These are phyloP conservation scores for Calycina marina DNA, from an alignment of 2,329 filamentous ascomycete species.

Conservation along the genomic window DNA sequence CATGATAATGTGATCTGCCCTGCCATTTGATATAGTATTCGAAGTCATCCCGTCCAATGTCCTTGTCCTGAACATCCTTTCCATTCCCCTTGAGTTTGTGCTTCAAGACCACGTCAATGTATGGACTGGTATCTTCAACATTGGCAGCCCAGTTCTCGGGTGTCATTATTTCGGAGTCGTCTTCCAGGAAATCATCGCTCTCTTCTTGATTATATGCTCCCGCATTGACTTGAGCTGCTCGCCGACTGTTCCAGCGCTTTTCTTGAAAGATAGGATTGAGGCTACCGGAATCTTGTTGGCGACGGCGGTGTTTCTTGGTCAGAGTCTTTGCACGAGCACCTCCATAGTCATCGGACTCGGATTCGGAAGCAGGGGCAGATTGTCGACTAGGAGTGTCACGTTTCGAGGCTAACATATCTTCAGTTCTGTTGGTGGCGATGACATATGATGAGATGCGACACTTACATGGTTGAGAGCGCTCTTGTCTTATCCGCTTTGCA, in stretches of 20 bases:
- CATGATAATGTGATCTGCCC: constrained; percentile 84
- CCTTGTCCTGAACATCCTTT: constrained; percentile 37
- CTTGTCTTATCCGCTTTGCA: constrained; percentile 53
- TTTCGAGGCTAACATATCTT: constrained; percentile 37
- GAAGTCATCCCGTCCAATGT: constrained; percentile 58
- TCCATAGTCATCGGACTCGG: constrained; percentile 63
- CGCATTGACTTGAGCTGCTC: constrained; percentile 57
- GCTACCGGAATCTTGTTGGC: constrained; percentile 51
- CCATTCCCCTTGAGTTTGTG: constrained; percentile 68
- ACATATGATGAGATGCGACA: constrained; percentile 10
- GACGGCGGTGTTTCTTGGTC: constrained; percentile 66
- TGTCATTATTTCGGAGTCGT: constrained; percentile 47
- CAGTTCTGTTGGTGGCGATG: constrained; percentile 8
- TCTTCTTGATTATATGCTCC: constrained; percentile 50
- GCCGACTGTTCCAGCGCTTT: constrained; percentile 82
- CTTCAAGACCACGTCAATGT: constrained; percentile 82
- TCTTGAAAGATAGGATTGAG: constrained; percentile 56
- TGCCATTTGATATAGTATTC: constrained; percentile 97
- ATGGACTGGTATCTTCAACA: constrained; percentile 64
- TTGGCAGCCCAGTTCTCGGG: constrained; percentile 57
- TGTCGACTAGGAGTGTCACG: constrained; percentile 39
- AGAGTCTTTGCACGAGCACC: constrained; percentile 54
- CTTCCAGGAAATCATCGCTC: constrained; percentile 44
- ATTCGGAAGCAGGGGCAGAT: constrained; percentile 49
- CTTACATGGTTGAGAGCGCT: constrained; percentile 49